Evolutionary conservation across 1,284 basidiomycete species (phyloP).

Genomic region (Veloboletus limbatus): DNA sequence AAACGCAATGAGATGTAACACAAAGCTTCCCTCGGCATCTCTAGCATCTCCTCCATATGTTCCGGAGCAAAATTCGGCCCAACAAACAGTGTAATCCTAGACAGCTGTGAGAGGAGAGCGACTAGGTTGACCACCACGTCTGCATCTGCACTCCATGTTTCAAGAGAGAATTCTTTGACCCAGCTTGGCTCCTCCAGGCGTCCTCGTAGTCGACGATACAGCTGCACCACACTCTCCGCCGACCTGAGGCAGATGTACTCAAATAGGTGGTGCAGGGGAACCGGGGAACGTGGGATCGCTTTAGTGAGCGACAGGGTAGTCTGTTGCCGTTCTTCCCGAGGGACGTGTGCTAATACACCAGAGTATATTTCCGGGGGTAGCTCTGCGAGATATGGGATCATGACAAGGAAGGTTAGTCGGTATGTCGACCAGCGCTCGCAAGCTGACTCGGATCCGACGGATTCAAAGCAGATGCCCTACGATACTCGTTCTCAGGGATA

Average conservation of each 20-base stretch:
- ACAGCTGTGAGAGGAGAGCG: constrained; percentile 46
- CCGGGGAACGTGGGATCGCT: constrained; percentile 51
- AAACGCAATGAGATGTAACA: constrained; percentile 54
- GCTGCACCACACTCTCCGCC: constrained; percentile 42
- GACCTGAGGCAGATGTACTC: constrained; percentile 44
- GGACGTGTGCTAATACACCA: constrained; percentile 47
- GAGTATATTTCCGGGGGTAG: constrained; percentile 64
- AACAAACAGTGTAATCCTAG: constrained; percentile 45
- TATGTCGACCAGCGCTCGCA: too few species aligned
- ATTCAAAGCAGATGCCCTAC: constrained; percentile 29
- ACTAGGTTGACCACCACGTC: constrained; percentile 60
- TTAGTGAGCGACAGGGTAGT: constrained; percentile 51
- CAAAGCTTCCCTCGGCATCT: constrained; percentile 38
- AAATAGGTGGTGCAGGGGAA: constrained; percentile 53
- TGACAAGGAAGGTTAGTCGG: too few species aligned
- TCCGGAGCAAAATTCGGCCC: constrained; percentile 66
- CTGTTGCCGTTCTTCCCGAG: constrained; percentile 38
- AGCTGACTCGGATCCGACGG: too few species aligned
- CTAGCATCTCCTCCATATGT: constrained; percentile 59
- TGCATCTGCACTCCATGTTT: constrained; percentile 61
- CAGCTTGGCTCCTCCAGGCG: constrained; percentile 32
- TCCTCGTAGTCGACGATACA: constrained; percentile 50
- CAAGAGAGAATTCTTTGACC: constrained; percentile 48
- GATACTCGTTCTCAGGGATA: constrained; percentile 31
- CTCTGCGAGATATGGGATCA: constrained; percentile 22